phyloP scores from a whole-genome alignment of 768 basidiomycete species.

The Mycena rebaudengoi region DNA sequence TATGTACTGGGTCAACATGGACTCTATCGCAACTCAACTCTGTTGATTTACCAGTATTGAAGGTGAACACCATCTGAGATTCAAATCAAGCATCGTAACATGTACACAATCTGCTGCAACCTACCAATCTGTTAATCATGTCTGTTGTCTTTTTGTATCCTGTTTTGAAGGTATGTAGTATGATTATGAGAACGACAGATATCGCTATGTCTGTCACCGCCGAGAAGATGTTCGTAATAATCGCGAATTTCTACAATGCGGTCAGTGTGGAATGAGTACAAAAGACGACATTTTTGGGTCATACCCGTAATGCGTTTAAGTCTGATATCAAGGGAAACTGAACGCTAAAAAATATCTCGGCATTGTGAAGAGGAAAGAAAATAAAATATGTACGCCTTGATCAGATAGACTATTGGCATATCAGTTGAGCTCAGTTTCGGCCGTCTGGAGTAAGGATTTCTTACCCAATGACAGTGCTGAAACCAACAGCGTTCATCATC shows the following conservation, averaged over 20 bases:
- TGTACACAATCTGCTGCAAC: neutral
- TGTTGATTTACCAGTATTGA: neutral
- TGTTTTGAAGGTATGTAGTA: neutral
- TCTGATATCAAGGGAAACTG: neutral
- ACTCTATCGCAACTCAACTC: neutral
- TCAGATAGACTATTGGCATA: neutral
- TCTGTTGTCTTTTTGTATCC: slow-evolving; percentile 7
- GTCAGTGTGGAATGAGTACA: neutral
- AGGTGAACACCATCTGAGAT: neutral
- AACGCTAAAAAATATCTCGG: neutral
- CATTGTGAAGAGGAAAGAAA: neutral
- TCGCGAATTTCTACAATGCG: neutral
- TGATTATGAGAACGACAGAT: neutral
- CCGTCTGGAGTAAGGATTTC: neutral
- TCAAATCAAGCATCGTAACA: neutral
- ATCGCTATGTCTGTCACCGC: neutral
- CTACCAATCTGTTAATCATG: slow-evolving; percentile 10
- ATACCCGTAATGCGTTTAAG: neutral
- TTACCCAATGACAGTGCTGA: neutral
- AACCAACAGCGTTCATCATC: no score
- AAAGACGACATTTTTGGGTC: no score
- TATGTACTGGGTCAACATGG: neutral
- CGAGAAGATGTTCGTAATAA: neutral
- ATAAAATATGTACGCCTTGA: neutral
- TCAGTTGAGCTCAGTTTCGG: neutral